Evolutionary conservation across 495 filamentous ascomycete species (phyloP), one percentile per base, ranked within the genome.

Genomic region (Penicillium ucsense): DNA sequence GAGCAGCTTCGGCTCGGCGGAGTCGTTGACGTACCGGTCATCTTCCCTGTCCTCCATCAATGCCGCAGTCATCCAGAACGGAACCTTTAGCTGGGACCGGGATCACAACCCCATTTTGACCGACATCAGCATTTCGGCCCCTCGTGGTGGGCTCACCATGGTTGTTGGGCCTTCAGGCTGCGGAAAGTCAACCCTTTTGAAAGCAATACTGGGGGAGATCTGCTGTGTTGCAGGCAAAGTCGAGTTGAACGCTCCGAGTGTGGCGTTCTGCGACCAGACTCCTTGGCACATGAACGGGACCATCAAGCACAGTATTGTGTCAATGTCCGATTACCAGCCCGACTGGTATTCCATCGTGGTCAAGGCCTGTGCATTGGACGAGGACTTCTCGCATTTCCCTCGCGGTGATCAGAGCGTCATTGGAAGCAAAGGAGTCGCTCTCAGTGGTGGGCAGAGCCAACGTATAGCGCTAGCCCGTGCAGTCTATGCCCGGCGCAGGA

Each of bases 371-470:
- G 72, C 73, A 40, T 65, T 89, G 11, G 66, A 68, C 4, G 64
- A 72, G 39, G 82, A 85, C 56, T 59, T 85, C 38, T 60, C 61
- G 39, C 70, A 70, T 10, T 63, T 85, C 20, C 73, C 78, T 3
- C 59, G 67, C 8, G 79, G 75, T 0, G 79, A 86, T 52, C 60
- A 73, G 32, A 85, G 81, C 3, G 56, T 72, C 3, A 72, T 84
- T 48, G 84, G 83, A 6, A 81, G 75, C 63, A 79, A 79, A 46
- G 84, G 83, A 0, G 72, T 83, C 46, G 70, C 72, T 3, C 67
- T 88, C 6, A 81, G 77, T 51, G 82, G 82, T 7, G 84, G 83
- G 0, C 83, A 87, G 51, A 79, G 76, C 49, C 82, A 86, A 53
- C 69, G 83, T 3, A 70, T 86, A 46, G 71, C 76, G 20, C 61